Conservation (phyloP, 2,329 filamentous ascomycete species). For the Colletotrichum sp. region DNA sequence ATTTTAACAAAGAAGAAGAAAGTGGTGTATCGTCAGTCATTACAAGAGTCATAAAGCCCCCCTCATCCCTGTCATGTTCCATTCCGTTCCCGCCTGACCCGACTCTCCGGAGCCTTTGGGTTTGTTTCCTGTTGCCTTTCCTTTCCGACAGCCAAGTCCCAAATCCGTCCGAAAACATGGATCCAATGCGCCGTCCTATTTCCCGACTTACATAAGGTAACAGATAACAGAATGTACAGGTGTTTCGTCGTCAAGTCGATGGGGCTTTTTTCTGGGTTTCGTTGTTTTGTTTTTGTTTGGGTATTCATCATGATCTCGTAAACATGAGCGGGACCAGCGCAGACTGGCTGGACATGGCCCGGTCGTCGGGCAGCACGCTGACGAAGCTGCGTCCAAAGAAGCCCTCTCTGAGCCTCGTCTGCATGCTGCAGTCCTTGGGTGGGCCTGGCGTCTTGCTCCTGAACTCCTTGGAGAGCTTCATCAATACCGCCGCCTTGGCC, state of each 20-base stretch:
- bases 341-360: constrained; percentile 56
- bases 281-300: neutral
- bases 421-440: constrained; percentile 32
- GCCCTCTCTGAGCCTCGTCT: constrained; percentile 44
- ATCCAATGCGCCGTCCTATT: constrained; percentile 4
- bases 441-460: constrained; percentile 18
- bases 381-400: constrained; percentile 43
- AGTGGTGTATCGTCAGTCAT: constrained; percentile 16
- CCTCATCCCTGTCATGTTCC: neutral
- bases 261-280: neutral
- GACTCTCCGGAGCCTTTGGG: neutral
- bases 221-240: constrained; percentile 11
- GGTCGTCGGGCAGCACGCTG: constrained; percentile 45
- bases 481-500: constrained; percentile 65
- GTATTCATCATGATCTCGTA: constrained; percentile 42
- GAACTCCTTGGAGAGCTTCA: constrained; percentile 62
- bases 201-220: neutral
- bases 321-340: constrained; percentile 66
- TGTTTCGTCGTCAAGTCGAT: neutral
- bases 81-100: neutral
- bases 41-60: constrained; percentile 12
- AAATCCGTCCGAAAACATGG: neutral
- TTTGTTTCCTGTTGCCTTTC: constrained; percentile 1
- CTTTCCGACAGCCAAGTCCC: constrained; percentile 14
- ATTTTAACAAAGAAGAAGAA: neutral